Conservation (phyloP, 1,284 basidiomycete genomes). For the Ganoderma sp. region DNA sequence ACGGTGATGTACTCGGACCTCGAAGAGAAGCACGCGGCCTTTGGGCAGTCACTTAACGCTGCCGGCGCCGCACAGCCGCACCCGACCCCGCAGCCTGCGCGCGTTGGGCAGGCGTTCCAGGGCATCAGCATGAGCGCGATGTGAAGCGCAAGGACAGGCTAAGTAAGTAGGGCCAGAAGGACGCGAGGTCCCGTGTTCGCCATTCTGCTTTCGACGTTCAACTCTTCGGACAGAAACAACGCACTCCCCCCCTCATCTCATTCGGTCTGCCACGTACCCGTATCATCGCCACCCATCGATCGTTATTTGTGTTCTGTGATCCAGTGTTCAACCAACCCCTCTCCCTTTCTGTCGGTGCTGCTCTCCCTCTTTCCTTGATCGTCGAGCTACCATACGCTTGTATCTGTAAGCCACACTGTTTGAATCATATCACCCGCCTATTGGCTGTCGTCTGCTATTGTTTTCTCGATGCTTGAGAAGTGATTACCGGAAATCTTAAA, state of each 20-base stretch:
- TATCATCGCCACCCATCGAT: conserved; percentile 8
- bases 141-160: conserved; percentile 30
- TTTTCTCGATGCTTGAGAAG: neutral
- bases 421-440: conserved; percentile 36
- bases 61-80: conserved; percentile 42
- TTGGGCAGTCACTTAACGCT: conserved; percentile 52
- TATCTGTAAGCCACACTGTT: conserved; percentile 45
- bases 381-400: conserved; percentile 44
- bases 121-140: conserved; percentile 46
- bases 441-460: neutral
- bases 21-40: conserved; percentile 83
- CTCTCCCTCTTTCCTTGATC: conserved; percentile 24
- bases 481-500: neutral
- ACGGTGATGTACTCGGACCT: conserved; percentile 85
- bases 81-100: conserved; percentile 41
- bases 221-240: conserved; percentile 28
- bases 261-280: conserved; percentile 11
- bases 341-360: conserved; percentile 23
- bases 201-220: conserved; percentile 8
- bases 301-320: conserved; percentile 21
- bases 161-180: conserved; percentile 8
- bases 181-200: neutral
- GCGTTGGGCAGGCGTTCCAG: conserved; percentile 41
- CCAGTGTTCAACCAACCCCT: conserved; percentile 15
- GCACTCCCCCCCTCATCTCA: conserved; percentile 7